Conservation (phyloP, 768 basidiomycete genomes). For the Dentipellis fragilis region DNA sequence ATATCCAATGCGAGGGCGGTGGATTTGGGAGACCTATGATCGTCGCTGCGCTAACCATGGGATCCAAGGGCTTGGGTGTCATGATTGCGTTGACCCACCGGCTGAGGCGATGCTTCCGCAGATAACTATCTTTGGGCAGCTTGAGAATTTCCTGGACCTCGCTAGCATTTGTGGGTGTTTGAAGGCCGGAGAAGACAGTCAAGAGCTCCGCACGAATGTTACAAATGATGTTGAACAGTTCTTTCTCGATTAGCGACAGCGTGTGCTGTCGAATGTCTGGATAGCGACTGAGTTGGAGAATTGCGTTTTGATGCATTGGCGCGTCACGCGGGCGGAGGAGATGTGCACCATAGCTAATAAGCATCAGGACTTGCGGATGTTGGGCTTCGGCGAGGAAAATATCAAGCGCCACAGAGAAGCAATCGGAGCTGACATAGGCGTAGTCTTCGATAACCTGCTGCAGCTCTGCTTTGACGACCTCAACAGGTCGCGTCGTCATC, state of each 20-base stretch:
- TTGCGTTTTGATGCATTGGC: constrained; percentile 33
- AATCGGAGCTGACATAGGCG: constrained; percentile 30
- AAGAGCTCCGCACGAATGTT: constrained; percentile 35
- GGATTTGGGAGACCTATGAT: constrained; percentile 45
- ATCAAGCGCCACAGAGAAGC: constrained; percentile 43
- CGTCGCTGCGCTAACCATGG: constrained; percentile 56
- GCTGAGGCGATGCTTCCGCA: constrained; percentile 38
- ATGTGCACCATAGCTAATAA: constrained; percentile 38
- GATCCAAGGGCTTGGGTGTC: constrained; percentile 31
- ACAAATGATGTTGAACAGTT: constrained; percentile 36
- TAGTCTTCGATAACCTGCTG: too few species aligned
- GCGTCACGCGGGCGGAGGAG: constrained; percentile 54
- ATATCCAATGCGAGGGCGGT: too few species aligned
- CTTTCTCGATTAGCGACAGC: constrained; percentile 38
- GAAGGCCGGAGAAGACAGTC: constrained; percentile 36
- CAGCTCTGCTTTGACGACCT: too few species aligned
- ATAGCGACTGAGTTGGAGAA: constrained; percentile 26
- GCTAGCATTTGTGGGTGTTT: constrained; percentile 26
- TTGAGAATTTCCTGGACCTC: constrained; percentile 40
- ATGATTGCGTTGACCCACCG: constrained; percentile 41
- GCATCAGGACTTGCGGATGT: constrained; percentile 23
- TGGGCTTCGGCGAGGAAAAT: constrained; percentile 33
- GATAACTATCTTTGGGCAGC: constrained; percentile 25
- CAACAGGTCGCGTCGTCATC: constrained; percentile 19
- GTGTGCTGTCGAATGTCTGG: constrained; percentile 18